Conservation (phyloP, 2,329 filamentous ascomycete genomes). For the Calonectria crousiana region DNA sequence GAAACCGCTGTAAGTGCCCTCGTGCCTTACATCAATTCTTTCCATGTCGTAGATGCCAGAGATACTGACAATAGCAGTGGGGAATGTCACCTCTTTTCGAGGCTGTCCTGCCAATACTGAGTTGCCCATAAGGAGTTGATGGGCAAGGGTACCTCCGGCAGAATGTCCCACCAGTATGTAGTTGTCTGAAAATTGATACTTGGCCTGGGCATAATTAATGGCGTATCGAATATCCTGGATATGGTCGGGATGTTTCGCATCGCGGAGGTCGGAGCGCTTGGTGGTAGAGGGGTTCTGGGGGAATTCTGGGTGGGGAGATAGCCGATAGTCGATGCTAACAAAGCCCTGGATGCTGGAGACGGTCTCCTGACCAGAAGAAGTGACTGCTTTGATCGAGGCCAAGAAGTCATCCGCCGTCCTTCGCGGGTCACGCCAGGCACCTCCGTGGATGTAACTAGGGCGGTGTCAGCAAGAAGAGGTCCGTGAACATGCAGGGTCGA, state of each 20-base stretch:
- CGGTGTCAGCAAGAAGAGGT: conserved; percentile 21
- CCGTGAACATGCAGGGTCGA: conserved; percentile 5
- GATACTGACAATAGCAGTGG: conserved; percentile 69
- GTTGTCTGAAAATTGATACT: conserved; percentile 58
- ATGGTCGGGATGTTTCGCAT: conserved; percentile 70
- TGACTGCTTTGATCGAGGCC: conserved; percentile 58
- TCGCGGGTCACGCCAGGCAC: conserved; percentile 72
- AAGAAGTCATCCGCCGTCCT: conserved; percentile 60
- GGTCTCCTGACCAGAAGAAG: conserved; percentile 44
- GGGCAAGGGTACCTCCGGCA: conserved; percentile 72
- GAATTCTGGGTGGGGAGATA: conserved; percentile 64
- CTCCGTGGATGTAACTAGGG: conserved; percentile 70
- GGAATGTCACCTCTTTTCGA: conserved; percentile 51
- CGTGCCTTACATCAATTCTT: conserved; percentile 61
- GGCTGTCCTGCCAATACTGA: conserved; percentile 41
- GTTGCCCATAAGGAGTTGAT: conserved; percentile 68
- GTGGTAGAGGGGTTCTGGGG: conserved; percentile 50
- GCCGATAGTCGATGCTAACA: conserved; percentile 73
- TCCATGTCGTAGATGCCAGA: conserved; percentile 77
- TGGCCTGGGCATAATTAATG: conserved; percentile 59
- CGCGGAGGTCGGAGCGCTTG: conserved; percentile 49
- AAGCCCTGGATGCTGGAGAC: conserved; percentile 66
- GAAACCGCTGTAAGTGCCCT: conserved; percentile 67
- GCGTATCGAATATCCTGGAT: conserved; percentile 67
- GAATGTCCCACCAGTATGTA: conserved; percentile 74